phyloP scores from a whole-genome alignment of 2,329 filamentous ascomycete genomes.

The Scytalidium lignicola region DNA sequence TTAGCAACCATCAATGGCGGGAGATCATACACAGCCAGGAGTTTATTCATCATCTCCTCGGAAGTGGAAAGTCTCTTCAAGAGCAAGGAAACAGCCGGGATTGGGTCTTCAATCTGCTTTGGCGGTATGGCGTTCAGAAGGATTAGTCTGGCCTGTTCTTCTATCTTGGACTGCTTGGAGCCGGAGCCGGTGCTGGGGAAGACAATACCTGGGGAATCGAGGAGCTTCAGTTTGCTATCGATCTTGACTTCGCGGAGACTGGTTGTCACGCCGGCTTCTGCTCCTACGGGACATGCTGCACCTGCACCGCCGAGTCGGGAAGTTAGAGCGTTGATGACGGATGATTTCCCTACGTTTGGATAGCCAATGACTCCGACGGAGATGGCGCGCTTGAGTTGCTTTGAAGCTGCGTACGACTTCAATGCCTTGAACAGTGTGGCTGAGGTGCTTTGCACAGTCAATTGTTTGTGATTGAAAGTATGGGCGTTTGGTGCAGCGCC shows the following conservation, averaged over 20 bases:
- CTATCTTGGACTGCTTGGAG: constrained; percentile 52
- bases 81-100: constrained; percentile 82
- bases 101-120: constrained; percentile 87
- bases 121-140: constrained; percentile 89
- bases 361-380: constrained; percentile 93
- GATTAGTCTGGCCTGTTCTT: constrained; percentile 78
- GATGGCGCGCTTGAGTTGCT: constrained; percentile 81
- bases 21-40: constrained; percentile 79
- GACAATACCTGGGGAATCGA: constrained; percentile 92
- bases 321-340: constrained; percentile 89
- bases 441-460: constrained; percentile 82
- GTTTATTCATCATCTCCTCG: constrained; percentile 68
- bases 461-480: constrained; percentile 85
- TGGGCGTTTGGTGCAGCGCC: constrained; percentile 78
- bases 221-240: constrained; percentile 86
- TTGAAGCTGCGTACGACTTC: constrained; percentile 79
- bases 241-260: constrained; percentile 86
- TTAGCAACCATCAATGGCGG: constrained; percentile 67
- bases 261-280: constrained; percentile 89
- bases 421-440: constrained; percentile 81
- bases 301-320: constrained; percentile 66
- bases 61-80: constrained; percentile 72
- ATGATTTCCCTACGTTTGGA: constrained; percentile 94
- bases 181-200: constrained; percentile 66
- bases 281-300: constrained; percentile 78